Evolutionary conservation across 2,329 filamentous ascomycete species (phyloP).

Genomic region (Colletotrichum tofieldiae): DNA sequence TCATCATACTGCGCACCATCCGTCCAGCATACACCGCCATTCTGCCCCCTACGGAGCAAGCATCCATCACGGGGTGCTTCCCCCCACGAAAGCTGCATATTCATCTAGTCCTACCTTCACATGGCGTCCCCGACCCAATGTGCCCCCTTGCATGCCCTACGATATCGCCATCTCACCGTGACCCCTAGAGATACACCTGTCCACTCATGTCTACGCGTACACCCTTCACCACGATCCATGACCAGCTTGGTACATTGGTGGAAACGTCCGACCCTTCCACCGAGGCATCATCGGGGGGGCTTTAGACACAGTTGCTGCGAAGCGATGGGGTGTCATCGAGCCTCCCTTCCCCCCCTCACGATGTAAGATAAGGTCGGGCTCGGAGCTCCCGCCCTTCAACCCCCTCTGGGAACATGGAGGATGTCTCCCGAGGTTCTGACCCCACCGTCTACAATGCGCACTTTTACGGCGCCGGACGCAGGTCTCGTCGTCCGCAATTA

Average conservation of each 20-base stretch:
- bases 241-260: slow-evolving; percentile 12
- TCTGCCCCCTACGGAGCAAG: not conserved
- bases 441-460: slow-evolving; percentile 9
- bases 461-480: not conserved
- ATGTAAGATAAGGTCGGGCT: slow-evolving; percentile 35
- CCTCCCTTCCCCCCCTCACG: slow-evolving; percentile 12
- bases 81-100: not conserved
- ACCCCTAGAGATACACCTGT: not conserved
- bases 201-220: not conserved
- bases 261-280: not conserved
- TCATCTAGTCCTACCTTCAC: not conserved
- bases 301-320: not conserved
- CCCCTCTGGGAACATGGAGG: slow-evolving; percentile 40
- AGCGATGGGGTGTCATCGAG: slow-evolving; percentile 11
- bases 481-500: not conserved
- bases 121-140: not conserved
- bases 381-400: slow-evolving; percentile 25
- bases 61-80: not conserved
- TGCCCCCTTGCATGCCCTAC: not conserved
- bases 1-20: not conserved
- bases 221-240: not conserved
- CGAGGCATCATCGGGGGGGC: not conserved
- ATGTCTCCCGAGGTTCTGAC: slow-evolving; percentile 36
- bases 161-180: not conserved
- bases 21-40: slow-evolving; percentile 8